A percentile compares a stretch with the other conserved stretches of the same genome.
These are phyloP conservation scores for Mucor racemosus DNA, from an alignment of 371 early-diverging fungal genomes.

Conservation along the genomic window DNA sequence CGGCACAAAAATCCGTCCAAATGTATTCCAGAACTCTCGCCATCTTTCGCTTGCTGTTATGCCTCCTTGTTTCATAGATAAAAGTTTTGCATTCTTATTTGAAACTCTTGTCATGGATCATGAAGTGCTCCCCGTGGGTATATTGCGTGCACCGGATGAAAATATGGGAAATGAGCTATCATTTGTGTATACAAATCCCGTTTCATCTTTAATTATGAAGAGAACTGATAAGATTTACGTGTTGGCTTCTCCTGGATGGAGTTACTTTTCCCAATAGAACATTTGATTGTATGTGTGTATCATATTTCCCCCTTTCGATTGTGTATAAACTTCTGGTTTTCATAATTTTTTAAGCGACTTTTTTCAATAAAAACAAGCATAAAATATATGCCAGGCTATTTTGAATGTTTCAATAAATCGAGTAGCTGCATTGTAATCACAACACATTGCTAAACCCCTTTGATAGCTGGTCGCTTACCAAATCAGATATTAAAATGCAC, in stretches of 20 bases:
- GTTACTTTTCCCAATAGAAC: conserved; percentile 11
- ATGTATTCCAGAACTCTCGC: conserved; percentile 26
- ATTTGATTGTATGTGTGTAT: no score
- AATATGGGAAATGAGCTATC: conserved; percentile 50
- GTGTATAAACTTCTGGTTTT: no score
- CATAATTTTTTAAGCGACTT: no score
- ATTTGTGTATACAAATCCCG: conserved; percentile 60
- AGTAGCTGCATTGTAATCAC: no score
- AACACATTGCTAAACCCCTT: no score
- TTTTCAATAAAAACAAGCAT: no score
- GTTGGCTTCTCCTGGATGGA: conserved; percentile 38
- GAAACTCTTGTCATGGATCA: conserved; percentile 41
- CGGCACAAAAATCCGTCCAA: conserved; percentile 26
- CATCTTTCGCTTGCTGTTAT: conserved; percentile 40
- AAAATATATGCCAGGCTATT: no score
- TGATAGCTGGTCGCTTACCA: no score
- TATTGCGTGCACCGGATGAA: conserved; percentile 51
- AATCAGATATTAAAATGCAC: no score
- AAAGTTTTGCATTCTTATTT: conserved; percentile 43
- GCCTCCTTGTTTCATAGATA: conserved; percentile 42
- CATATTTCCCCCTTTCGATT: no score
- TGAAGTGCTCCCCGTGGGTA: conserved; percentile 47
- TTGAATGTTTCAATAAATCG: no score
- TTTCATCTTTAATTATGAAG: conserved; percentile 40
- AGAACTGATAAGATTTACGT: conserved; percentile 35